phyloP scores from a whole-genome alignment of 768 basidiomycete species.

The Phanerochaete carnosa region DNA sequence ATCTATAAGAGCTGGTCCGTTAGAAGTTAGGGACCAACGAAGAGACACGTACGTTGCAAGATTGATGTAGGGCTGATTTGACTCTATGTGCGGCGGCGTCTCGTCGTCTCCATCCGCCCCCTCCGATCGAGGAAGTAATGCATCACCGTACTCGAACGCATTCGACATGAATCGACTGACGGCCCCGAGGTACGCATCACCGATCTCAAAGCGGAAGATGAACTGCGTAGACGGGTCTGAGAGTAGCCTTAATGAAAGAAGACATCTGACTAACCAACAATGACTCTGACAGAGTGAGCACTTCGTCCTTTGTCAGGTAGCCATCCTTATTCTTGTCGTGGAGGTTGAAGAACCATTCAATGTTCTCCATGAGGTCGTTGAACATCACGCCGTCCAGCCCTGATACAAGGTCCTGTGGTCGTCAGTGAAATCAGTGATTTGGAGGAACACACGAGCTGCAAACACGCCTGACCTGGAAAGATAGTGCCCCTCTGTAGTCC shows the following conservation, averaged over 20 bases:
- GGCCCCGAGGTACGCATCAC: conserved; percentile 94
- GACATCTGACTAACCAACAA: conserved; percentile 61
- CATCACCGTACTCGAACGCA: conserved; percentile 96
- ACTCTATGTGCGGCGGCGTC: conserved; percentile 43
- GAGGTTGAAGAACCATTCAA: conserved; percentile 97
- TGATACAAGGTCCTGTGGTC: conserved; percentile 73
- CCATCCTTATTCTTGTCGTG: conserved; percentile 98
- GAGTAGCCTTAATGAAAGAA: background rate
- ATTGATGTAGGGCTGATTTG: conserved; percentile 91
- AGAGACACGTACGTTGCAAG: conserved; percentile 64
- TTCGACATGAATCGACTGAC: conserved; percentile 98
- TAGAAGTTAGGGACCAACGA: background rate
- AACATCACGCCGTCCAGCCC: conserved; percentile 92
- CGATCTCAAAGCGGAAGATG: conserved; percentile 95
- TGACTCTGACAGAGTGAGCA: conserved; percentile 91
- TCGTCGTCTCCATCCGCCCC: conserved; percentile 34
- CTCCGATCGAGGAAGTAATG: conserved; percentile 64
- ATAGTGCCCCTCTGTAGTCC: conserved; percentile 75
- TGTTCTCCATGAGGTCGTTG: conserved; percentile 97
- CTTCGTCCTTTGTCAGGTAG: conserved; percentile 92
- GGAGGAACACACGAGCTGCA: background rate
- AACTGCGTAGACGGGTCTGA: conserved; percentile 49
- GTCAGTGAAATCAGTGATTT: background rate
- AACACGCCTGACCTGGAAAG: conserved; percentile 68
- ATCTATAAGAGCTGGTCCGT: conserved; percentile 42